Base-by-base conservation (phyloP, 2,329 filamentous ascomycete genomes). In the Paecilomyces variotii region DNA sequence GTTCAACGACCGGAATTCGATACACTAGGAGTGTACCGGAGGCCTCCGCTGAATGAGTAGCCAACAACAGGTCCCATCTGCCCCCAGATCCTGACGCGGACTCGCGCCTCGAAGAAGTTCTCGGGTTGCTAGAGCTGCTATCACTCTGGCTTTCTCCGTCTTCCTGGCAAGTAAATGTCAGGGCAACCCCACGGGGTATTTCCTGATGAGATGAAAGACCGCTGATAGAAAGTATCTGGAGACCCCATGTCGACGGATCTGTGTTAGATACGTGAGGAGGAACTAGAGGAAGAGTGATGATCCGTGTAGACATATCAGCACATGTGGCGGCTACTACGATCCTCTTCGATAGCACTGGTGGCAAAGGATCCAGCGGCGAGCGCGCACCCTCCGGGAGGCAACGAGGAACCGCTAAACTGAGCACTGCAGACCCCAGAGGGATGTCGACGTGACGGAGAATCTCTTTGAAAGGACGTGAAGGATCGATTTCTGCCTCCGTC, bases 361-460 rank as follows among this genome's bases (percentile, higher is more conserved):
- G 81, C 32, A 76, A 75, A 6, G 74, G 72, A 59, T 79, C 74
- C 11, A 72, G 69, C 5, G 71, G 65, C 19, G 76, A 75, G 59
- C 72, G 71, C 9, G 69, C 65, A 19, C 68, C 65, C 24, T 75
- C 72, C 3, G 74, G 72, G 25, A 81, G 79, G 52, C 84, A 71
- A 25, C 65, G 68, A 58, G 76, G 77, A 34, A 77, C 70, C 4
- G 83, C 78, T 54, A 87, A 67, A 59, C 80, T 76, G 10, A 83
- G 73, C 26, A 84, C 82, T 50, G 78, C 78, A 53, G 76, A 78
- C 58, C 79, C 81, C 45, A 86, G 73, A 10, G 78, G 73, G 39
- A 87, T 76, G 61, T 84, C 80, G 55, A 86, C 66, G 39, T 81
- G 76, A 62, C 83, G 80, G 34, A 84, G 68, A 56, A 86, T 76